phyloP scores from a whole-genome alignment of 106 monocot species.

The Posidonia australis region DNA sequence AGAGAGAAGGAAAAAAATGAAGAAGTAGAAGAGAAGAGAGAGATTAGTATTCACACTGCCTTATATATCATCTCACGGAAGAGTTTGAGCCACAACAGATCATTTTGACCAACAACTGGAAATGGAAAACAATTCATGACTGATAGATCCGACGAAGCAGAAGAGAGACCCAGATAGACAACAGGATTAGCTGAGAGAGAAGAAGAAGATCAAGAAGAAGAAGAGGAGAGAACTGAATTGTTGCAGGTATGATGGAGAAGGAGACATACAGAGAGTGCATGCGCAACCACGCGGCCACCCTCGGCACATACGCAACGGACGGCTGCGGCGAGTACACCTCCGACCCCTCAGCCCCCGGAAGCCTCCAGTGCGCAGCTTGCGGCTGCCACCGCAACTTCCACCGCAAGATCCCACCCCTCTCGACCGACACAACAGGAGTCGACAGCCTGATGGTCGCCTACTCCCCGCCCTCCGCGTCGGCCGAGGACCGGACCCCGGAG shows the following conservation, averaged over 20 bases:
- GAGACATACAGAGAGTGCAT: slow-evolving; percentile 47
- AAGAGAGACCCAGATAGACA: too few species aligned
- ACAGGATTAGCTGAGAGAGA: too few species aligned
- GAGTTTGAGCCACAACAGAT: too few species aligned
- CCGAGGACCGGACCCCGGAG: background rate
- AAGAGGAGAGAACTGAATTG: background rate
- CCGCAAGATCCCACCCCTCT: slow-evolving; percentile 22
- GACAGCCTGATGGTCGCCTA: background rate
- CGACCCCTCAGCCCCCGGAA: slow-evolving; percentile 14
- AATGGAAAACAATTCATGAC: too few species aligned
- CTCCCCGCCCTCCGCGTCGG: background rate
- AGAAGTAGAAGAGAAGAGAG: too few species aligned
- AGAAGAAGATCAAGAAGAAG: too few species aligned
- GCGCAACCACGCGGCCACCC: slow-evolving; percentile 62
- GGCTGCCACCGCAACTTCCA: slow-evolving; percentile 83
- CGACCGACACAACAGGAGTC: background rate
- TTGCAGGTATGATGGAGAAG: background rate
- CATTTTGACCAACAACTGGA: too few species aligned
- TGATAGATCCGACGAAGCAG: too few species aligned
- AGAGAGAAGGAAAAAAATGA: too few species aligned
- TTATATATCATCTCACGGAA: too few species aligned
- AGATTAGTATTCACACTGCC: too few species aligned
- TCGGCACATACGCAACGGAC: slow-evolving; percentile 57
- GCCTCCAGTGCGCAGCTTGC: slow-evolving; percentile 36
- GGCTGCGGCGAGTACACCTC: slow-evolving; percentile 62